A percentile compares a stretch with the other conserved stretches of the same genome.
phyloP scores from a whole-genome alignment of 169 alveolate genomes.

The Cyclospora cayetanensis region DNA sequence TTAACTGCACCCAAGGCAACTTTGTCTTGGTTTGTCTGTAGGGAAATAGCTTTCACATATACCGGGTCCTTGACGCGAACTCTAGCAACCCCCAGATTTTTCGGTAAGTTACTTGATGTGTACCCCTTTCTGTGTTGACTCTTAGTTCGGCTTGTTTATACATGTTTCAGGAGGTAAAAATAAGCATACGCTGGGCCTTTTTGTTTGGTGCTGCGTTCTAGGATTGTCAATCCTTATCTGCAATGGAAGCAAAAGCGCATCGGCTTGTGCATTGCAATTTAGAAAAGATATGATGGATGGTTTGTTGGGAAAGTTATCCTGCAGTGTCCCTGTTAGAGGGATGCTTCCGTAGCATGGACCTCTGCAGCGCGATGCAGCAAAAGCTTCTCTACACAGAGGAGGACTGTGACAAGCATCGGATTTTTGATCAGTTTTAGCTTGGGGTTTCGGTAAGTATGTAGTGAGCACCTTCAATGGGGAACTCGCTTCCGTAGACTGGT shows the following conservation, averaged over 20 bases:
- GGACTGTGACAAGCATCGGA: no score
- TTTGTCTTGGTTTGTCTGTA: background rate
- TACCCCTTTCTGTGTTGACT: background rate
- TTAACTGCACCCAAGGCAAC: background rate
- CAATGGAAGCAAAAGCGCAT: constrained; percentile 68
- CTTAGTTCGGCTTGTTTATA: background rate
- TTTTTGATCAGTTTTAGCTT: no score
- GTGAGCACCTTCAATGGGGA: no score
- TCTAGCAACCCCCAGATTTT: constrained; percentile 13
- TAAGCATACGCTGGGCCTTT: no score
- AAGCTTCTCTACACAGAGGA: no score
- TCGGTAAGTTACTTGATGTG: background rate
- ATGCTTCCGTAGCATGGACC: no score
- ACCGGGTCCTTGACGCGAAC: constrained; percentile 53
- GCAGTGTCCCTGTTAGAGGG: no score
- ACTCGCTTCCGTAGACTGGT: no score
- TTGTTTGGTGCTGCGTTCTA: background rate
- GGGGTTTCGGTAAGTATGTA: no score
- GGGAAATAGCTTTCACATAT: constrained; percentile 62
- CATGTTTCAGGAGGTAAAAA: background rate
- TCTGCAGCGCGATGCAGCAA: no score
- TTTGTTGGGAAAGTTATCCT: no score
- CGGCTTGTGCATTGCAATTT: constrained; percentile 64
- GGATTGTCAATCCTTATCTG: constrained; percentile 67
- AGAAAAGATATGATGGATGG: no score